Evolutionary conservation across 768 basidiomycete genomes (phyloP), one percentile per base, ranked within the genome.

Genomic region (Boletus huronensis): DNA sequence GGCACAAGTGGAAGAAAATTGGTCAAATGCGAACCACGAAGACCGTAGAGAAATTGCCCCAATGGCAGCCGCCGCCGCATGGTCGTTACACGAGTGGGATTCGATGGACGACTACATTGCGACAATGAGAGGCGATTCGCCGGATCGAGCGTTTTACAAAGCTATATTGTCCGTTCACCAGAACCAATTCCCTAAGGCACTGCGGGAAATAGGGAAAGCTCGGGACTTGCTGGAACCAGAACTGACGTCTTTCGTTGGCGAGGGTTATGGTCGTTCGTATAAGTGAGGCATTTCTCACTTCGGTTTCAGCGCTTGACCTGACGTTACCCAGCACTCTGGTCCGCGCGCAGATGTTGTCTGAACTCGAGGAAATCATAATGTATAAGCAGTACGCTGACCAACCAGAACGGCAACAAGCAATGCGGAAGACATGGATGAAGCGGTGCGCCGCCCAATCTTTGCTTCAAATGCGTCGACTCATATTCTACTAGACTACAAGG

Each of bases 41-140:
- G 87, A 93, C 59, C 85, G 89, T 45, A 81, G 87, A 48, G 88
- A 90, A 71, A 97, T 98, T 59, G 94, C 97, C 0, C 95, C 97
- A 0, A 88, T 99, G 78, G 97, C 96, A 0, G 92, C 97, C 1
- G 95, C 96, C 0, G 96, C 97, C 1, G 92, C 94, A 2, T 99
- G 97, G 96, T 93, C 93, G 2, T 74, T 98, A 53, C 87, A 88
- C 59, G 95, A 98, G 63, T 99, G 97, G 97, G 94, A 98, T 62
- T 81, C 87, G 3, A 99, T 99, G 97, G 97, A 98, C 42, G 87
- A 93, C 62, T 98, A 97, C 68, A 96, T 99, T 52, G 79, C 82
- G 5, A 90, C 88, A 3, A 96, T 99, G 92, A 92, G 90, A 68
- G 72, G 78, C 25, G 96, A 98, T 67, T 94, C 95, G 3, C 84